Evolutionary conservation across 129 eudicot species (phyloP), one percentile per base, ranked within the genome.

Genomic region (Flaveria sonorensis): DNA sequence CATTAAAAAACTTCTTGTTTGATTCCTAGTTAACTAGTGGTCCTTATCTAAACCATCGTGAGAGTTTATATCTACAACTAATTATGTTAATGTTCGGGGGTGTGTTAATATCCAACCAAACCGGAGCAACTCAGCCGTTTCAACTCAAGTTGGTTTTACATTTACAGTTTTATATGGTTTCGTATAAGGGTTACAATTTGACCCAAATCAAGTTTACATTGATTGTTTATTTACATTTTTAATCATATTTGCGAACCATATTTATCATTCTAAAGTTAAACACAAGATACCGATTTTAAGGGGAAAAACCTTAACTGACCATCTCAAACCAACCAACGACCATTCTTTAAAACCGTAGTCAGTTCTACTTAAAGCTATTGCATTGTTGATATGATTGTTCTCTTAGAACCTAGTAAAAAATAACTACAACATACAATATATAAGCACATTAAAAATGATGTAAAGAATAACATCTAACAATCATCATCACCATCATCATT

Each of bases 401-500:
- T 39, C 71, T 18, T 18, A 39, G 20, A 30, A 36, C 40, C 14
- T 66, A 19, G 51, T 18, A 40, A 40, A 63, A 66, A 62, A 26
- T 26, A 26, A 18, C 26, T 40, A 36, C 3, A 40, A 19, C 24
- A 65, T 63, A 63, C 46, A 63, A 32, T 32, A 65, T 8, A 39
- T 65, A 39, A 65, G 70, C 47, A 36, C 48, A 62, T 13, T 21
- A 30, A 43, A 24, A 62, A 75, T 5, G 77, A 28, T 61, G 77
- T 47, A 39, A 74, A 80, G 80, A 81, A 81, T 67, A 81, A 73
- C 45, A 81, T 67, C 70, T 67, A 78, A 74, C 84, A 66, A 81
- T 63, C 42, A 63, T 62, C 68, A 24, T 6, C 21, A 15, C 19
- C 68, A 62, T 28, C 67, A 61, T 61, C 42, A 61, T 30, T 13